Percentiles rank a stretch among this genome's conserved stretches.
These are phyloP conservation scores for Claviceps maximensis DNA, from an alignment of 2,329 filamentous ascomycete genomes.

Conservation along the genomic window DNA sequence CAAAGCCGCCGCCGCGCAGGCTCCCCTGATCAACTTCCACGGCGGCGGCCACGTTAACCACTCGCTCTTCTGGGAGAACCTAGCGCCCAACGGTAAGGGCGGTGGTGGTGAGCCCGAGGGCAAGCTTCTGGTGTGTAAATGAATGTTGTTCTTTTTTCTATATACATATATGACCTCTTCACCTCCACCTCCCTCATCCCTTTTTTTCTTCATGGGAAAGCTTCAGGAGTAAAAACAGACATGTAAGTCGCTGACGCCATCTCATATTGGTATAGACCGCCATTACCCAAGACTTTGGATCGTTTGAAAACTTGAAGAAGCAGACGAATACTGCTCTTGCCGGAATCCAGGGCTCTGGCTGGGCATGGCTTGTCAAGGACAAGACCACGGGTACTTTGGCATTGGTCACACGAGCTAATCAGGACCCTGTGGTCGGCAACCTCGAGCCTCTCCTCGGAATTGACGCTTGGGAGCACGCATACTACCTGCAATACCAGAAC, in stretches of 20 bases:
- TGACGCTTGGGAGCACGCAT: constrained; percentile 94
- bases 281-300: constrained; percentile 56
- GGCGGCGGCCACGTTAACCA: constrained; percentile 81
- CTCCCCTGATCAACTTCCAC: constrained; percentile 59
- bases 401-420: constrained; percentile 66
- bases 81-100: constrained; percentile 52
- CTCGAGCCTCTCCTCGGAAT: constrained; percentile 75
- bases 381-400: constrained; percentile 46
- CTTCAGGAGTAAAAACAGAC: constrained; percentile 28
- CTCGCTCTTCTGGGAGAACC: constrained; percentile 74
- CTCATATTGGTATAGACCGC: constrained; percentile 26
- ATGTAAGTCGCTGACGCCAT: not conserved
- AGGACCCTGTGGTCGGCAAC: constrained; percentile 77
- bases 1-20: constrained; percentile 34
- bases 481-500: constrained; percentile 94
- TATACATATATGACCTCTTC: too few relatives aligned
- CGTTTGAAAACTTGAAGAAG: constrained; percentile 48
- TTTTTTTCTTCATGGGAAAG: not conserved
- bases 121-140: constrained; percentile 45
- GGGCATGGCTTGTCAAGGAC: constrained; percentile 79
- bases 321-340: constrained; percentile 57
- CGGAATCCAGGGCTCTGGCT: constrained; percentile 73
- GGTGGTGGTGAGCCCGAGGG: constrained; percentile 47
- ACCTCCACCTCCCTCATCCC: too few relatives aligned
- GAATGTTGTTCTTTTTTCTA: too few relatives aligned